phyloP scores from a whole-genome alignment of 345 rosid species.

The Eucalyptus caleyi region DNA sequence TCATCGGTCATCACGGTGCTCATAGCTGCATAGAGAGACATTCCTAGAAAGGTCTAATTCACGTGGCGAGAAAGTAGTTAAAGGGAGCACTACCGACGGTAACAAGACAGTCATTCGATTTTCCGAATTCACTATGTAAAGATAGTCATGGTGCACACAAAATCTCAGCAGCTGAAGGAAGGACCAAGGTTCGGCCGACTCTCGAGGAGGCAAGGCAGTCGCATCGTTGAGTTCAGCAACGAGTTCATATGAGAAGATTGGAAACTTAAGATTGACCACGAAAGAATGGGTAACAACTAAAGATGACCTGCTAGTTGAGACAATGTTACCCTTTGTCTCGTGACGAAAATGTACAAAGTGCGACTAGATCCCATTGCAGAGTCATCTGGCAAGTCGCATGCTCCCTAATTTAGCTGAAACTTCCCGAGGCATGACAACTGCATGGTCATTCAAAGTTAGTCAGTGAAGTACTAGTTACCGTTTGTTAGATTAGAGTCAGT shows the following conservation, averaged over 20 bases:
- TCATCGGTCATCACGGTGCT: background rate
- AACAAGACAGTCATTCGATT: background rate
- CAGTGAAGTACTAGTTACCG: background rate
- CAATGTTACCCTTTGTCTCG: background rate
- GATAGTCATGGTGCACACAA: background rate
- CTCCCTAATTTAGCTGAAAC: conserved; percentile 7
- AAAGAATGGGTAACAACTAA: background rate
- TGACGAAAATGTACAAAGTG: background rate
- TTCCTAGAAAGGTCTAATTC: background rate
- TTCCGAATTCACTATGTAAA: background rate
- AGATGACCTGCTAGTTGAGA: background rate
- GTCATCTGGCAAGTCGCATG: background rate
- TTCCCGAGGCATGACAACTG: conserved; percentile 40
- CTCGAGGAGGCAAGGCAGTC: background rate
- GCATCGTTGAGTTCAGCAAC: background rate
- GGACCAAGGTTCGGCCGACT: background rate
- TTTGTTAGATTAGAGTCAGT: background rate
- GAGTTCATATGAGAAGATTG: background rate
- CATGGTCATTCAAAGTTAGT: background rate
- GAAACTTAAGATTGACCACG: background rate
- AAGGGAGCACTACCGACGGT: background rate
- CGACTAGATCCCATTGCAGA: background rate
- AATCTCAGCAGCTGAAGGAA: background rate
- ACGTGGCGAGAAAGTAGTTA: background rate
- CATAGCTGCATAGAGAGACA: background rate